A percentile compares a stretch with the other conserved stretches of the same genome.
Evolutionary conservation across 257 asterid species (phyloP).

Genomic region (Solanum pimpinellifolium): DNA sequence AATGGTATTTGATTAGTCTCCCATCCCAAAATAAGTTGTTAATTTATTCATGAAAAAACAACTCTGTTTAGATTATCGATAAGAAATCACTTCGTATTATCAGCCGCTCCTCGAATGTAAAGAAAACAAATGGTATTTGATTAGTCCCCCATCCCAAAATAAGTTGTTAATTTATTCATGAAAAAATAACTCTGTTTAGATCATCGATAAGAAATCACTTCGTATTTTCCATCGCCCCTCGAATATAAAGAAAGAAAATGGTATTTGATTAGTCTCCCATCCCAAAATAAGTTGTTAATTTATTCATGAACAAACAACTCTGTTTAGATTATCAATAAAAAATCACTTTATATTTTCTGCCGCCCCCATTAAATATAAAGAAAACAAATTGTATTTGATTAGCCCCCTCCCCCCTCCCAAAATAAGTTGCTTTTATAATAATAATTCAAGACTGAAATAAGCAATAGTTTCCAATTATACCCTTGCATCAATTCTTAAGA

Average conservation of each 20-base stretch:
- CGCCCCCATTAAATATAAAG: background rate
- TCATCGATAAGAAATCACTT: background rate
- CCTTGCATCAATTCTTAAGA: background rate
- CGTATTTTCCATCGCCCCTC: no score
- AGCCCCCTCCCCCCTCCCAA: background rate
- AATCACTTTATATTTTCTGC: background rate
- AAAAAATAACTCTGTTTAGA: no score
- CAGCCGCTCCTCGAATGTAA: no score
- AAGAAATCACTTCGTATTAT: no score
- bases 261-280: no score
- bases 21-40: background rate
- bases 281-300: background rate
- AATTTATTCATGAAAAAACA: background rate
- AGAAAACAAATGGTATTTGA: no score
- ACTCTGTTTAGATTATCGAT: background rate
- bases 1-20: no score
- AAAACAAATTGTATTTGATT: background rate
- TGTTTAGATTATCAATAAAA: no score
- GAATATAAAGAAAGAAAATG: no score
- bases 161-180: background rate
- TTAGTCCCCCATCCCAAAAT: no score
- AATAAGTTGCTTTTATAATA: background rate
- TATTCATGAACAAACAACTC: no score
- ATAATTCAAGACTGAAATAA: background rate
- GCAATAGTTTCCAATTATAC: background rate